Conservation (phyloP, 768 basidiomycete species). For the Hygrophoropsis aurantiaca region DNA sequence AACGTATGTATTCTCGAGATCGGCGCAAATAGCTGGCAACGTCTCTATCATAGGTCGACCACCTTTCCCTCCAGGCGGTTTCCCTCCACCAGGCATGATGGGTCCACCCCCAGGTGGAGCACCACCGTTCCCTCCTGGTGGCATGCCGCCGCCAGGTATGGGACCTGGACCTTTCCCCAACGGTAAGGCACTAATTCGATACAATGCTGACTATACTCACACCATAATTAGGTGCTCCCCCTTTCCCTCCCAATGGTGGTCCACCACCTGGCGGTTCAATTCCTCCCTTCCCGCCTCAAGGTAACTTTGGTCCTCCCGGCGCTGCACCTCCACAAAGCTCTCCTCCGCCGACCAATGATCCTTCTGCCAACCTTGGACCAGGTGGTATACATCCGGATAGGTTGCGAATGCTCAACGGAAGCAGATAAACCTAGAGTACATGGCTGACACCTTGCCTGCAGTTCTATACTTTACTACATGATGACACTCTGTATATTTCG, state of each 20-base stretch:
- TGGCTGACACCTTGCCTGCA: neutral
- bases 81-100: conserved; percentile 49
- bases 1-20: too few species aligned
- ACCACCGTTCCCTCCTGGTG: conserved; percentile 74
- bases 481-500: too few species aligned
- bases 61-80: conserved; percentile 65
- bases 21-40: conserved; percentile 11
- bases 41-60: conserved; percentile 48
- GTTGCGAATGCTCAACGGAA: conserved; percentile 69
- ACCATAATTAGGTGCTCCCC: conserved; percentile 38
- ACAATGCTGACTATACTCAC: neutral
- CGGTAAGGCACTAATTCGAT: conserved; percentile 34
- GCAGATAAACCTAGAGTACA: conserved; percentile 17
- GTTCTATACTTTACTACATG: conserved; percentile 2
- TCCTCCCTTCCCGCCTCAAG: conserved; percentile 30
- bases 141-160: conserved; percentile 46
- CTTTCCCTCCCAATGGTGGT: conserved; percentile 49
- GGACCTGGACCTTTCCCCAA: conserved; percentile 45
- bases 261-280: conserved; percentile 32
- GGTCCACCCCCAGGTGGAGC: conserved; percentile 56
- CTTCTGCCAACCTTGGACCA: conserved; percentile 44
- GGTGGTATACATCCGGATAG: conserved; percentile 86
- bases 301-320: conserved; percentile 39
- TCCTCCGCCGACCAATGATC: conserved; percentile 34
- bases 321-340: conserved; percentile 42